phyloP scores from a whole-genome alignment of 192 early-diverging fungal species.

The Haplosporangium gracile region DNA sequence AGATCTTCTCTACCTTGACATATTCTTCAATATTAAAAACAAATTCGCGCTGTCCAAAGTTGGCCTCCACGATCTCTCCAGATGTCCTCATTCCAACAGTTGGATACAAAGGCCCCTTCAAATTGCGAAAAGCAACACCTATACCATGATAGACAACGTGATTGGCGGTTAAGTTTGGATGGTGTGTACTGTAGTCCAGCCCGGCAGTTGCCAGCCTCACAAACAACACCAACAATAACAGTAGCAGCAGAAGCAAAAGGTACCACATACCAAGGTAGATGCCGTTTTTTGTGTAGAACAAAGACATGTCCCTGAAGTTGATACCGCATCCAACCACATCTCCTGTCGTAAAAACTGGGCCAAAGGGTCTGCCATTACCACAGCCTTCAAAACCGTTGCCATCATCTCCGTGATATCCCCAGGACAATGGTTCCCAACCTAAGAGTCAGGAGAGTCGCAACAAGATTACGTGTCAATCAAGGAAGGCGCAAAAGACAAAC shows the following conservation, averaged over 20 bases:
- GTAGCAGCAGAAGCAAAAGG: neutral
- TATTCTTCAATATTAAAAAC: constrained; percentile 80
- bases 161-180: neutral
- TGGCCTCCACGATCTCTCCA: constrained; percentile 80
- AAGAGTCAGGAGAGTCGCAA: neutral
- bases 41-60: constrained; percentile 83
- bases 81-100: constrained; percentile 80
- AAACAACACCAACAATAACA: neutral
- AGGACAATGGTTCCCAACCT: constrained; percentile 93
- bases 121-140: constrained; percentile 57
- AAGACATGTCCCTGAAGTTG: constrained; percentile 80
- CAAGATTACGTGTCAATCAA: neutral
- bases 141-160: neutral
- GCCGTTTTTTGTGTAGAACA: constrained; percentile 97
- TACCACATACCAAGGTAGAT: constrained; percentile 67
- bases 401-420: constrained; percentile 98
- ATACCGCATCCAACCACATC: constrained; percentile 95
- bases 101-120: constrained; percentile 72
- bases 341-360: constrained; percentile 91
- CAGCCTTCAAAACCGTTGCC: constrained; percentile 85
- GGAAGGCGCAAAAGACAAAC: neutral
- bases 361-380: constrained; percentile 84
- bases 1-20: constrained; percentile 60
- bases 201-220: constrained; percentile 66
- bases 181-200: constrained; percentile 45